These are phyloP conservation scores for Calocera viscosa DNA, from an alignment of 768 basidiomycete genomes.

Conservation along the genomic window DNA sequence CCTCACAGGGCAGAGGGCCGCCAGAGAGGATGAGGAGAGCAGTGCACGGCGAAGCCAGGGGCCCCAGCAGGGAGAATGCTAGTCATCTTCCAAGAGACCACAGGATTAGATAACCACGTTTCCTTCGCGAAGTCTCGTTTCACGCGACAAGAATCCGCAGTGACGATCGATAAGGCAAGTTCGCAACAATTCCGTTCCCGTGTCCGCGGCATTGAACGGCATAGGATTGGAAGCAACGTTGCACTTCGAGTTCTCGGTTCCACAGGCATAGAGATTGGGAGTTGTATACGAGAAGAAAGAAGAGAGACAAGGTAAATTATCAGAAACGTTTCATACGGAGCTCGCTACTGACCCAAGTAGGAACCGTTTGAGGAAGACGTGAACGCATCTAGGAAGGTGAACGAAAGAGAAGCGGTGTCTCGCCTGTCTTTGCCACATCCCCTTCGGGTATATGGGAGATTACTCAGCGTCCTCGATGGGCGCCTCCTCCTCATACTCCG, in stretches of 20 bases:
- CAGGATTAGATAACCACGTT: slow-evolving; percentile 7
- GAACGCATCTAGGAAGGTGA: background rate
- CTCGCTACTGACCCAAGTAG: slow-evolving; percentile 9
- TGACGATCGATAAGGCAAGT: background rate
- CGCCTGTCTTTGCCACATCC: background rate
- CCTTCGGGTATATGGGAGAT: slow-evolving; percentile 2
- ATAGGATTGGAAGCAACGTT: background rate
- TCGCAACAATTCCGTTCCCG: background rate
- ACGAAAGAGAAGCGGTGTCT: background rate
- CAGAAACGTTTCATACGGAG: slow-evolving; percentile 10
- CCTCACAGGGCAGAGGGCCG: background rate
- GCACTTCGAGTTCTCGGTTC: background rate
- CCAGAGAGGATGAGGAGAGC: background rate
- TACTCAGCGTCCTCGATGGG: slow-evolving; percentile 42
- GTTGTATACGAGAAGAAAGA: background rate
- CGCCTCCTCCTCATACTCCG: slow-evolving; percentile 75
- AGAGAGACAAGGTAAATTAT: slow-evolving; percentile 5
- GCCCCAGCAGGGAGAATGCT: background rate
- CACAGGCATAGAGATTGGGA: background rate
- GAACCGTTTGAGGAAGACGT: slow-evolving; percentile 8
- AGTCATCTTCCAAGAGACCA: background rate
- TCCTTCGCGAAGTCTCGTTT: background rate
- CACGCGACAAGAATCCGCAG: background rate
- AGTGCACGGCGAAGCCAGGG: background rate
- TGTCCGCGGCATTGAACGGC: background rate